phyloP scores from a whole-genome alignment of 2,329 filamentous ascomycete species.

The Penicillium vulpinum region DNA sequence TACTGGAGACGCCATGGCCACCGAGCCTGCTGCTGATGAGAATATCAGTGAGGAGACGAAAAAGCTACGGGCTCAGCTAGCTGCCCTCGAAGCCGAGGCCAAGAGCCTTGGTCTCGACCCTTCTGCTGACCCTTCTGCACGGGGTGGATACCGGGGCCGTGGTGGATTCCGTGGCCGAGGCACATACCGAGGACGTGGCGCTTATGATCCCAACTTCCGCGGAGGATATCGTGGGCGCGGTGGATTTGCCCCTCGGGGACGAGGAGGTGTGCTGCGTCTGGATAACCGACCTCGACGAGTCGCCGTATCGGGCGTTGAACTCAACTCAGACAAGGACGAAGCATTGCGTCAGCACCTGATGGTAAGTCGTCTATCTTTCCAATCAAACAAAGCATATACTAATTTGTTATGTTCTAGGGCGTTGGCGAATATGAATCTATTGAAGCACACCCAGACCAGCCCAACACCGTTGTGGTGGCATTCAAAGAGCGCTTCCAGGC shows the following conservation, averaged over 20 bases:
- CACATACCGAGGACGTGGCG: conserved; percentile 44
- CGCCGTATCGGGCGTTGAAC: conserved; percentile 51
- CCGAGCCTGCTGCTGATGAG: conserved; percentile 30
- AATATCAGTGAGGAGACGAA: conserved; percentile 52
- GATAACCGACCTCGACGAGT: conserved; percentile 61
- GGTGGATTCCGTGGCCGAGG: conserved; percentile 41
- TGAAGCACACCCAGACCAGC: conserved; percentile 42
- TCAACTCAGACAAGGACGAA: conserved; percentile 54
- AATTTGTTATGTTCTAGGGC: conserved; percentile 33
- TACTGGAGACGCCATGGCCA: conserved; percentile 25
- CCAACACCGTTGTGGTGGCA: conserved; percentile 44
- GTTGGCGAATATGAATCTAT: conserved; percentile 50
- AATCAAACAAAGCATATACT: neutral
- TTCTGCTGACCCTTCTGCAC: conserved; percentile 29
- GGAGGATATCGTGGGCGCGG: conserved; percentile 47
- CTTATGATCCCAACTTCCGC: conserved; percentile 41
- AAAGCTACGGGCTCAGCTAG: conserved; percentile 55
- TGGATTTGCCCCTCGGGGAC: conserved; percentile 37
- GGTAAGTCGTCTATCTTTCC: conserved; percentile 31
- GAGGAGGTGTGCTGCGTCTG: conserved; percentile 55
- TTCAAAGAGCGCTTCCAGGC: conserved; percentile 55
- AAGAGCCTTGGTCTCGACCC: conserved; percentile 55
- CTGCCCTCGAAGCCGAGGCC: conserved; percentile 57
- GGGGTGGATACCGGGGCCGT: conserved; percentile 38
- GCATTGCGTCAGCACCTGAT: conserved; percentile 58